Evolutionary conservation across 2,329 filamentous ascomycete species (phyloP).

Genomic region (Botryotinia narcissicola): DNA sequence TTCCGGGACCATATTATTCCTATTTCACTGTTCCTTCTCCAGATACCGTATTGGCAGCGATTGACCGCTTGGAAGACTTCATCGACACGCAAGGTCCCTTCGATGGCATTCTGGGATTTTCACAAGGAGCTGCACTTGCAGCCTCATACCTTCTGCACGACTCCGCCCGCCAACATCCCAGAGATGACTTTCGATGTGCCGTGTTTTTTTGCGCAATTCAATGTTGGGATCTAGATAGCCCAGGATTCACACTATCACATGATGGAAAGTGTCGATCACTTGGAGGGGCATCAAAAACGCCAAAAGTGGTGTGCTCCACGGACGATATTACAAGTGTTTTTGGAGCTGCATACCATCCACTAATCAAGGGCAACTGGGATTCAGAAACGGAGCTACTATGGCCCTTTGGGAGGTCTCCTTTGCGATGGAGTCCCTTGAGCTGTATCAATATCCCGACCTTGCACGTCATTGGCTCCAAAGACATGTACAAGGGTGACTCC

Average conservation of each 20-base stretch:
- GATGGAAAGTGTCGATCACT: background rate
- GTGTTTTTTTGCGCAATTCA: background rate
- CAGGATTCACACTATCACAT: background rate
- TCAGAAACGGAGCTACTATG: background rate
- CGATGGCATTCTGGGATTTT: constrained; percentile 58
- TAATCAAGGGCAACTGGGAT: background rate
- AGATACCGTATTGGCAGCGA: background rate
- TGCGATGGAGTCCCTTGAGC: background rate
- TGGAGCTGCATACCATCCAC: background rate
- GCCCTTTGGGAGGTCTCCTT: background rate
- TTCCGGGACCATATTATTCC: background rate
- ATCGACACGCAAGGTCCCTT: constrained; percentile 48
- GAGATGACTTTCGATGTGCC: background rate
- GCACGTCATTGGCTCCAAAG: background rate
- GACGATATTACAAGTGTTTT: background rate
- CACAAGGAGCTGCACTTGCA: constrained; percentile 51
- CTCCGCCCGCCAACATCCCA: background rate
- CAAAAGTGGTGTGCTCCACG: background rate
- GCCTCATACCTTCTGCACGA: background rate
- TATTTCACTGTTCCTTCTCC: background rate
- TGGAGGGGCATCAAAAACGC: background rate
- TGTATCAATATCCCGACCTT: background rate
- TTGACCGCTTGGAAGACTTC: constrained; percentile 25
- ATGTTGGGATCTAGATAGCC: background rate
- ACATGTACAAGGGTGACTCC: background rate